Percentiles rank a stretch among this genome's conserved stretches.
These are phyloP conservation scores for Yamagishiella unicocca DNA, from an alignment of 139 green algal species.

Conservation along the genomic window DNA sequence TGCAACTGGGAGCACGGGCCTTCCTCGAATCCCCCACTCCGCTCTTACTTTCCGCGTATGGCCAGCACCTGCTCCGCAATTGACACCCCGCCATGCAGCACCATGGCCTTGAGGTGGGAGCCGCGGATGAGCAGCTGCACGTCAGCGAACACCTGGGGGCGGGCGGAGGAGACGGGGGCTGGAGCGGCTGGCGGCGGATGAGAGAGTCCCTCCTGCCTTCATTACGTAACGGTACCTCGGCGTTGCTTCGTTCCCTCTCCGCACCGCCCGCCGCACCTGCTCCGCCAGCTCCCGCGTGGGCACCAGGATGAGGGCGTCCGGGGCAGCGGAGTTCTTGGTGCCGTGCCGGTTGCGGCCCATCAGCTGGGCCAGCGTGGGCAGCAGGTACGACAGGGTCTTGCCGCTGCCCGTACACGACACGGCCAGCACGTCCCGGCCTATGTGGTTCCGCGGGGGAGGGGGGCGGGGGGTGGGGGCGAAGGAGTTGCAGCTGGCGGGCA, in stretches of 20 bases:
- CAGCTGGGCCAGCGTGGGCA: conserved; percentile 57
- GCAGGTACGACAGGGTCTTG: conserved; percentile 67
- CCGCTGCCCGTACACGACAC: conserved; percentile 60
- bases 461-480: neutral
- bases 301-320: conserved; percentile 68
- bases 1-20: too few species aligned
- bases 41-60: conserved; percentile 16
- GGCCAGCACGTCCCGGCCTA: conserved; percentile 65
- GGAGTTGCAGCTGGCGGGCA: neutral
- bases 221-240: too few species aligned
- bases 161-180: neutral
- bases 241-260: too few species aligned
- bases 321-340: conserved; percentile 51
- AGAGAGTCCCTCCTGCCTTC: too few species aligned
- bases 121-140: conserved; percentile 14
- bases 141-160: conserved; percentile 11
- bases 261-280: conserved; percentile 60
- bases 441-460: neutral
- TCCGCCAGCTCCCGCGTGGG: conserved; percentile 83
- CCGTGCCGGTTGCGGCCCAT: neutral
- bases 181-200: too few species aligned
- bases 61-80: conserved; percentile 42
- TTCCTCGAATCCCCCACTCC: too few species aligned
- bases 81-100: conserved; percentile 34
- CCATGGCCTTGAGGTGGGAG: conserved; percentile 47